phyloP scores from a whole-genome alignment of 192 early-diverging fungal genomes.

The Coemansia sp. region DNA sequence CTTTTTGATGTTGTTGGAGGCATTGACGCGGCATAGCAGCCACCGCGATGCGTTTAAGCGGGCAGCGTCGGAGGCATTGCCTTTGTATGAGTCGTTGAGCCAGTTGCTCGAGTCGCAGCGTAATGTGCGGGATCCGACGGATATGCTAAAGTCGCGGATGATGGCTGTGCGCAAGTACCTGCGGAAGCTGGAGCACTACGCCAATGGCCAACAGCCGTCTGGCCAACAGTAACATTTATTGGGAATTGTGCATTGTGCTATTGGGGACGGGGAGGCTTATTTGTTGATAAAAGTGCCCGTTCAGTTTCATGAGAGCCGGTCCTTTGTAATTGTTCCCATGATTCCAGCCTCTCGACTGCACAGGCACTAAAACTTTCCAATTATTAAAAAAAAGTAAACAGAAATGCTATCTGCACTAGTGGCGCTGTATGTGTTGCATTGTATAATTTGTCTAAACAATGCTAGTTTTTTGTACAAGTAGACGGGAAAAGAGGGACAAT shows the following conservation, averaged over 20 bases:
- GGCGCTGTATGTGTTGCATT: too few species aligned
- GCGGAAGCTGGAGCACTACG: slow-evolving; percentile 41
- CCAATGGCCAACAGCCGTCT: slow-evolving; percentile 1
- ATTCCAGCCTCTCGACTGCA: too few species aligned
- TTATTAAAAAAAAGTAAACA: not conserved
- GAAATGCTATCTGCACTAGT: not conserved
- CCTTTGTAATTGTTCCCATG: too few species aligned
- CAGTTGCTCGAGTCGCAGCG: slow-evolving; percentile 7
- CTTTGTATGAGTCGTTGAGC: slow-evolving; percentile 26
- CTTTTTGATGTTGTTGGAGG: slow-evolving; percentile 48
- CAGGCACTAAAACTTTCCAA: not conserved
- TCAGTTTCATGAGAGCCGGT: too few species aligned
- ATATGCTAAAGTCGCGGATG: slow-evolving; percentile 1
- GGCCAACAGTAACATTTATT: too few species aligned
- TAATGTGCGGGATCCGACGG: not conserved
- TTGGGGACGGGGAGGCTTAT: too few species aligned
- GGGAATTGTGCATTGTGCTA: too few species aligned
- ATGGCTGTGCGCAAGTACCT: slow-evolving; percentile 25
- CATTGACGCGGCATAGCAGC: slow-evolving; percentile 44
- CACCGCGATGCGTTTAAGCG: slow-evolving; percentile 43
- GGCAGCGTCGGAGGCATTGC: slow-evolving; percentile 35
- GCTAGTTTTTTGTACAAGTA: not conserved
- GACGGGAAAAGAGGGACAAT: not conserved
- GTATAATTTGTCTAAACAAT: not conserved
- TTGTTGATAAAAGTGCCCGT: too few species aligned